A percentile compares a stretch with the other conserved stretches of the same genome.
Conservation (phyloP, 1,284 basidiomycete genomes). For the Leccinum subatratum region DNA sequence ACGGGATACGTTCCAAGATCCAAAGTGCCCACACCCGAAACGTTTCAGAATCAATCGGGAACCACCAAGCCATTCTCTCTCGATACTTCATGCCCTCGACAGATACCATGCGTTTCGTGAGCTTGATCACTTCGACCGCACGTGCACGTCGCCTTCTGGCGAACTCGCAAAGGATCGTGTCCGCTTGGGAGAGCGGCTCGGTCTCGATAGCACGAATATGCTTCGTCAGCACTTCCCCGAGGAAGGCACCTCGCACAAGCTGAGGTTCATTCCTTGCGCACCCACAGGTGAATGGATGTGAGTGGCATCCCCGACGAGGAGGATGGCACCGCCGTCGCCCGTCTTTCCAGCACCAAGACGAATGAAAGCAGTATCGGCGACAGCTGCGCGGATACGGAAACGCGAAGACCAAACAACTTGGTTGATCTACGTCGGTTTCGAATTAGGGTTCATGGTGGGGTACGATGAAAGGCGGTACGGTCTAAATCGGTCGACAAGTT, state of each 20-base stretch:
- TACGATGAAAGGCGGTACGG: conserved; percentile 14
- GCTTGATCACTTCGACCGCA: not conserved
- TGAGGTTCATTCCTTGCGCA: conserved; percentile 48
- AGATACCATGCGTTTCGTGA: not conserved
- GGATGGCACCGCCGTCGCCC: not conserved
- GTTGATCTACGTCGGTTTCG: not conserved
- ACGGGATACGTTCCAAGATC: conserved; percentile 8
- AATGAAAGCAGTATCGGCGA: conserved; percentile 26
- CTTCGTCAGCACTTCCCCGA: conserved; percentile 26
- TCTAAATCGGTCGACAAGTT: conserved; percentile 26
- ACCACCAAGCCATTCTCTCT: conserved; percentile 16
- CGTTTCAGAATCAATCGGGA: conserved; percentile 18
- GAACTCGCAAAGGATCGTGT: not conserved
- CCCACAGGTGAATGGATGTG: conserved; percentile 44
- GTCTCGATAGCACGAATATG: conserved; percentile 13
- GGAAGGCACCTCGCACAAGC: conserved; percentile 39
- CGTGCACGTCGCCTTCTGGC: not conserved
- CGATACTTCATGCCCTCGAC: not conserved
- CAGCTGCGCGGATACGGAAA: conserved; percentile 35
- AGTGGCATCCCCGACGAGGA: conserved; percentile 42
- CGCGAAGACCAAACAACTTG: conserved; percentile 35
- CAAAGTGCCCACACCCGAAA: conserved; percentile 19
- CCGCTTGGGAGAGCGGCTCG: not conserved
- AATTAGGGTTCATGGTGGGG: not conserved
- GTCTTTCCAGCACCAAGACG: too few species aligned